Conservation (phyloP, 2,329 filamentous ascomycete genomes). For the Fusarium sterilihyphosum region DNA sequence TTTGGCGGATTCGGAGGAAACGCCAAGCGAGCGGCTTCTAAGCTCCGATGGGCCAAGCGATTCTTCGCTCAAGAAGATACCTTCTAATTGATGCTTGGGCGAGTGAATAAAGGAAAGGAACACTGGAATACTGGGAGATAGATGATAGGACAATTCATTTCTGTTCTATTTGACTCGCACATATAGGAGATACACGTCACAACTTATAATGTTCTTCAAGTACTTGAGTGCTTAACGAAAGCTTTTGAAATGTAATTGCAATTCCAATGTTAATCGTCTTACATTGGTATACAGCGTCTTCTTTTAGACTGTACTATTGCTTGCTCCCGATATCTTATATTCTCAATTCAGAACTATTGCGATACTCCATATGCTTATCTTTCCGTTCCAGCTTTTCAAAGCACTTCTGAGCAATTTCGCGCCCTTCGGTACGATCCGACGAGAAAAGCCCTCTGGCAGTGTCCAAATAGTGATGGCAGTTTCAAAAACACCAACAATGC, state of each 20-base stretch:
- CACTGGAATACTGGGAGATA: neutral
- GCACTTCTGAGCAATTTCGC: neutral
- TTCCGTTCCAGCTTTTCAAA: neutral
- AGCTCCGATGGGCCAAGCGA: constrained; percentile 26
- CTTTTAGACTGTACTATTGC: neutral
- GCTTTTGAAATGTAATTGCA: neutral
- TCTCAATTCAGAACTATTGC: neutral
- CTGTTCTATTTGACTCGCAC: no score
- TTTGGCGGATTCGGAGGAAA: constrained; percentile 22
- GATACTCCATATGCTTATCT: neutral
- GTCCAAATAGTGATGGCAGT: neutral
- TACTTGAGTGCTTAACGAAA: neutral
- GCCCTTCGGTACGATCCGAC: no score
- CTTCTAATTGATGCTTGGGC: neutral
- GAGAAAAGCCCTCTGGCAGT: neutral
- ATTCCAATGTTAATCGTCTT: neutral
- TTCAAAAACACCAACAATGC: neutral
- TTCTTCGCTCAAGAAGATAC: neutral
- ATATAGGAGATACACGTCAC: neutral
- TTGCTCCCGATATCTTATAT: neutral
- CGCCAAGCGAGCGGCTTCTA: constrained; percentile 16
- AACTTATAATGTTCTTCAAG: neutral
- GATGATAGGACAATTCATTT: neutral
- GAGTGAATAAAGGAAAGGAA: neutral
- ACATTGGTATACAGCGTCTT: neutral